Conservation (phyloP, 495 filamentous ascomycete species). For the Penicillium bialowiezense region DNA sequence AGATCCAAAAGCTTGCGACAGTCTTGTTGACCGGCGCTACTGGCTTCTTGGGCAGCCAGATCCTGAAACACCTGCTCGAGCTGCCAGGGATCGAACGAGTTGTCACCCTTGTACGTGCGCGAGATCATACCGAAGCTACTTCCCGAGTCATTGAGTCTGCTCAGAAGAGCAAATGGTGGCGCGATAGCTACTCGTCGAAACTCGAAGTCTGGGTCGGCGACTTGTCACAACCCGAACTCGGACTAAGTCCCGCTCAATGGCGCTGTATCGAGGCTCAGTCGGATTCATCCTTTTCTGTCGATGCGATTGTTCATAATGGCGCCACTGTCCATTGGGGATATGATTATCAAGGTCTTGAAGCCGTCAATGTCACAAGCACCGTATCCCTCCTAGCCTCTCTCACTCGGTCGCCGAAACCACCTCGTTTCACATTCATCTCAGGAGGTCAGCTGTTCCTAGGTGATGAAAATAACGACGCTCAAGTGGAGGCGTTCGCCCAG, state of each 20-base stretch:
- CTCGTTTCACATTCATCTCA: slow-evolving; percentile 18
- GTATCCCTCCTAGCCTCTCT: slow-evolving; percentile 22
- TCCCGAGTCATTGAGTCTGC: not conserved
- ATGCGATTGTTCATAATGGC: slow-evolving; percentile 74
- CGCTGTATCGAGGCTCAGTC: not conserved
- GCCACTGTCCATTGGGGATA: slow-evolving; percentile 46
- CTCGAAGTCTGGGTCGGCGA: not conserved
- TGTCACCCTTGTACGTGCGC: not conserved
- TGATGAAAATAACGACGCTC: not conserved
- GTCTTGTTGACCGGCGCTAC: not conserved
- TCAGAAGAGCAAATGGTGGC: slow-evolving; percentile 1
- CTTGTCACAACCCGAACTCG: not conserved
- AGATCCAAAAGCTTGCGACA: not conserved
- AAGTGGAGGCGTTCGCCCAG: not conserved
- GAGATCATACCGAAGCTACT: not conserved
- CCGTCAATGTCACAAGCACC: slow-evolving; percentile 34
- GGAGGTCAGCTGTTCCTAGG: slow-evolving; percentile 11
- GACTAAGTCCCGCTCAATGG: not conserved
- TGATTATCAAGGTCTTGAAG: slow-evolving; percentile 30
- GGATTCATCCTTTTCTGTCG: slow-evolving; percentile 20
- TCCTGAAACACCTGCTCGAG: not conserved
- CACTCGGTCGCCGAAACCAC: not conserved
- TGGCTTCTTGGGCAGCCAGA: not conserved
- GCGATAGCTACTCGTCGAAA: not conserved
- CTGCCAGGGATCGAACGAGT: not conserved